Evolutionary conservation across 441 rosid genomes (phyloP).

Genomic region (Syzygium malaccense): DNA sequence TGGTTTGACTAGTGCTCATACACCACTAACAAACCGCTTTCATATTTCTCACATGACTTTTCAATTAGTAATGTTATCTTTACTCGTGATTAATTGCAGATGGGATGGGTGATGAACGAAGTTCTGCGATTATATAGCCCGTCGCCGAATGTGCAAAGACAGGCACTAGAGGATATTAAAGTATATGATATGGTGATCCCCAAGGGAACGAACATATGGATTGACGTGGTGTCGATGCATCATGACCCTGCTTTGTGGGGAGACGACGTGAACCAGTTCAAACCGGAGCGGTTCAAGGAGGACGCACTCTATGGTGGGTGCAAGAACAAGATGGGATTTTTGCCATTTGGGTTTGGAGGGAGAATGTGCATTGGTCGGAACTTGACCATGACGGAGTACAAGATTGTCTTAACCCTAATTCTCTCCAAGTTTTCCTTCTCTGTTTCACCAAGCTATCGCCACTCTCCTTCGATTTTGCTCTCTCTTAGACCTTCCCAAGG

Average conservation of each 20-base stretch:
- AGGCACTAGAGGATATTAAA: neutral
- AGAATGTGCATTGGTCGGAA: neutral
- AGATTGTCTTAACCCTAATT: neutral
- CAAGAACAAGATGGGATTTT: neutral
- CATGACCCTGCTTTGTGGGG: neutral
- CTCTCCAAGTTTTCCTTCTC: neutral
- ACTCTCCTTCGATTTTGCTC: neutral
- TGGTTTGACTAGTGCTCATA: neutral
- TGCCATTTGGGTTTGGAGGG: neutral
- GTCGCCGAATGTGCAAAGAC: neutral
- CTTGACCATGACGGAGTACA: neutral
- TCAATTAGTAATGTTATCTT: neutral
- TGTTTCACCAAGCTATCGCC: neutral
- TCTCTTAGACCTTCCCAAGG: slow-evolving; percentile 19
- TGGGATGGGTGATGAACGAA: neutral
- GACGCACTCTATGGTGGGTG: neutral
- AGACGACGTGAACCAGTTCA: neutral
- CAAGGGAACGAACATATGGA: neutral
- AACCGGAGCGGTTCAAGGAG: neutral
- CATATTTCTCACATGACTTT: neutral
- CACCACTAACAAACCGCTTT: neutral
- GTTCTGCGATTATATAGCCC: neutral
- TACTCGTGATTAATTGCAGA: neutral
- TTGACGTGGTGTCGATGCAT: neutral
- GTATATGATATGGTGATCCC: neutral